phyloP scores from a whole-genome alignment of 116 monocot genomes.

The Thalassia testudinum region DNA sequence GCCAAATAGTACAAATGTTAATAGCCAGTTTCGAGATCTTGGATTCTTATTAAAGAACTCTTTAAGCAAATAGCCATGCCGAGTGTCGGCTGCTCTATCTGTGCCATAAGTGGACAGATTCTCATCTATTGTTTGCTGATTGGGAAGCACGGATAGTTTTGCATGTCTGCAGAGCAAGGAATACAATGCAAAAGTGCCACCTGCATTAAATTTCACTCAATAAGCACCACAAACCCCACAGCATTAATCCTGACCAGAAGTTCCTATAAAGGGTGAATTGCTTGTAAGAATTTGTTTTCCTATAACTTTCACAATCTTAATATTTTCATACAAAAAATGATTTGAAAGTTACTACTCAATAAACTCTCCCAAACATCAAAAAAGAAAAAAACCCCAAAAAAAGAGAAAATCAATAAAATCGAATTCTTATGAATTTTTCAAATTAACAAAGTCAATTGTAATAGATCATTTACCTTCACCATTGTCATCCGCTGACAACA shows the following conservation, averaged over 20 bases:
- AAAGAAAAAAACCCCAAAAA: not conserved
- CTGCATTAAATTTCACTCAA: constrained; percentile 22
- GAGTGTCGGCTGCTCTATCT: constrained; percentile 22
- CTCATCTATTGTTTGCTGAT: constrained; percentile 61
- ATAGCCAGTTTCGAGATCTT: constrained; percentile 22
- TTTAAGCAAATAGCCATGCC: constrained; percentile 32
- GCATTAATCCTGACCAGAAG: not conserved
- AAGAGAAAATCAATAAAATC: too few species aligned
- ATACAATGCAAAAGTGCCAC: constrained; percentile 72
- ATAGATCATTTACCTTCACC: constrained; percentile 39
- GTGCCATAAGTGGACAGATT: constrained; percentile 36
- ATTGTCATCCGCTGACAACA: constrained; percentile 65
- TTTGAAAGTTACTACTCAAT: not conserved
- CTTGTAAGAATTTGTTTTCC: not conserved
- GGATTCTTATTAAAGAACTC: constrained; percentile 42
- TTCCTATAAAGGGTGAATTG: not conserved
- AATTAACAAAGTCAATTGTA: too few species aligned
- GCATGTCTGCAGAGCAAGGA: constrained; percentile 71
- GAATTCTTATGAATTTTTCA: too few species aligned
- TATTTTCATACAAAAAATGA: not conserved
- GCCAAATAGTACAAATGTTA: constrained; percentile 50
- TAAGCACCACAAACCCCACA: not conserved
- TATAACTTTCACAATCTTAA: not conserved
- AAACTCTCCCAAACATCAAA: not conserved
- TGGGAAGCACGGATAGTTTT: constrained; percentile 40